phyloP scores from a whole-genome alignment of 2,329 filamentous ascomycete genomes.

The Rugonectria rugulosa region DNA sequence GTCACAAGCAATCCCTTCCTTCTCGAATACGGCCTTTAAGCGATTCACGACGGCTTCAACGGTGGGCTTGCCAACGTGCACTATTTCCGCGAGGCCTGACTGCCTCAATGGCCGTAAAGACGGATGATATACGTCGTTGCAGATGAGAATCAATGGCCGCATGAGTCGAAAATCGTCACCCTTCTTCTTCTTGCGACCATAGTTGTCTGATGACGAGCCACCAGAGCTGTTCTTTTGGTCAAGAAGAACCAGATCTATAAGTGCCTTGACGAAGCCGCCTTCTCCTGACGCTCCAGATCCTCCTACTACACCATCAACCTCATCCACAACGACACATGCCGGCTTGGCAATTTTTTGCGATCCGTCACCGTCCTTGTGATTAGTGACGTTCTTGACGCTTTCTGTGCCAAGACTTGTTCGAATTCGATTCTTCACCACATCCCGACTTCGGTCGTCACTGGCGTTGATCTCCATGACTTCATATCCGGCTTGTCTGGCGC shows the following conservation, averaged over 20 bases:
- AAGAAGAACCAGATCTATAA: constrained; percentile 86
- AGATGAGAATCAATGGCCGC: constrained; percentile 90
- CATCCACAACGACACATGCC: constrained; percentile 93
- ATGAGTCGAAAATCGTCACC: constrained; percentile 87
- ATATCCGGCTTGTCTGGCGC: constrained; percentile 93
- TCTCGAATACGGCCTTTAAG: constrained; percentile 84
- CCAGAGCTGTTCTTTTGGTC: constrained; percentile 78
- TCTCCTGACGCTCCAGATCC: constrained; percentile 82
- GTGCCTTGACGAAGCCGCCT: constrained; percentile 92
- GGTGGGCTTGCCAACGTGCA: constrained; percentile 89
- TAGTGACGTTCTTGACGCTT: constrained; percentile 81
- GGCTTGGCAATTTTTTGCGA: constrained; percentile 79
- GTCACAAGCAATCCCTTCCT: constrained; percentile 88
- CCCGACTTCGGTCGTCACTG: constrained; percentile 88
- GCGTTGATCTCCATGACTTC: constrained; percentile 98
- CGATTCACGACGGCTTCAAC: constrained; percentile 85
- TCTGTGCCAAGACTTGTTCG: constrained; percentile 92
- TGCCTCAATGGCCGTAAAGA: constrained; percentile 87
- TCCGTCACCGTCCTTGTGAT: constrained; percentile 61
- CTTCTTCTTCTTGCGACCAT: constrained; percentile 69
- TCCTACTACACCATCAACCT: constrained; percentile 92
- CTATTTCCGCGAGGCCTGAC: constrained; percentile 83
- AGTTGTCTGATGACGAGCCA: constrained; percentile 36
- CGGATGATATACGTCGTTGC: constrained; percentile 96
- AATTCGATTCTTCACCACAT: constrained; percentile 91